phyloP scores from a whole-genome alignment of 441 rosid genomes.

The Gossypium davidsonii region DNA sequence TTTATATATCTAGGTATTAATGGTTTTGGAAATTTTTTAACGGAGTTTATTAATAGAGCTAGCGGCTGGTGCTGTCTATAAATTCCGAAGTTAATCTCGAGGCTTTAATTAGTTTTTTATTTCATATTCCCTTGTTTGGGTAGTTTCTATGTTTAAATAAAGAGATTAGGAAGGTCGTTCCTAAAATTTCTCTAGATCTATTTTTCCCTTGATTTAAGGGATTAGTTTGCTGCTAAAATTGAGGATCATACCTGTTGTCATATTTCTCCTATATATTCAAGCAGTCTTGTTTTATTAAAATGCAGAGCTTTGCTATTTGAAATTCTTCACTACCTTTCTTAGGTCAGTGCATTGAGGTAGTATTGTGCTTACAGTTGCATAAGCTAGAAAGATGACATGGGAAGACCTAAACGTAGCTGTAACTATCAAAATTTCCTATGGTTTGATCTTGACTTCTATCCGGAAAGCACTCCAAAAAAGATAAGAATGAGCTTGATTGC shows the following conservation, averaged over 20 bases:
- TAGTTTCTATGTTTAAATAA: not conserved
- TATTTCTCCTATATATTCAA: not conserved
- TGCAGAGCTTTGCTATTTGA: not conserved
- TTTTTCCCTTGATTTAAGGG: not conserved
- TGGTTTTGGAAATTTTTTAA: not conserved
- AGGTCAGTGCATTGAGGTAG: not conserved
- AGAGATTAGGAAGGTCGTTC: not conserved
- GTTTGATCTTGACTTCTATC: not conserved
- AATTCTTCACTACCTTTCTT: not conserved
- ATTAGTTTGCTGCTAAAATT: not conserved
- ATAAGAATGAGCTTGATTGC: not conserved
- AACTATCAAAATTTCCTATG: not conserved
- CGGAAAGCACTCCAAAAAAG: not conserved
- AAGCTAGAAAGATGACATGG: not conserved
- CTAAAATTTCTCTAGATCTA: not conserved
- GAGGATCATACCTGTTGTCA: not conserved
- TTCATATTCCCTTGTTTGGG: not conserved
- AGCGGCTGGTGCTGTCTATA: not conserved
- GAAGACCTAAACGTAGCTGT: not conserved
- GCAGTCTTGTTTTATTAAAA: not conserved
- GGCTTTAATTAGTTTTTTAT: not conserved
- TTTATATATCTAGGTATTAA: not conserved
- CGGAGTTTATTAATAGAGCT: not conserved
- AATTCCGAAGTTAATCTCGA: not conserved
- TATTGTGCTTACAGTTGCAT: not conserved